These are phyloP conservation scores for Euphorbia tirucalli DNA, from an alignment of 345 rosid genomes.

Conservation along the genomic window DNA sequence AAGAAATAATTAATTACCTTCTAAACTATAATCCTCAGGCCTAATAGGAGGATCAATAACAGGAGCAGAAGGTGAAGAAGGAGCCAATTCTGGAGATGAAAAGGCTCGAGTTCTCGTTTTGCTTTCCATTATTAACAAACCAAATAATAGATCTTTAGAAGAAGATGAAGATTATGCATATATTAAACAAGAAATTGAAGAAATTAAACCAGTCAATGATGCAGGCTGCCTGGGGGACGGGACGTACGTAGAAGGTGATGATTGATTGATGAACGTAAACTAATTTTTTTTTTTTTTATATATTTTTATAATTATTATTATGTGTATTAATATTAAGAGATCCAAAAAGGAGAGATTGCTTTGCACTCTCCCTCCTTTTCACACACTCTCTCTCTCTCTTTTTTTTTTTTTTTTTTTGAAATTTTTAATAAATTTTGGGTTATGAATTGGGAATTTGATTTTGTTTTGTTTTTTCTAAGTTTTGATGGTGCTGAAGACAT, in stretches of 20 bases:
- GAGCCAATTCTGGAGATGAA: slow-evolving; percentile 51
- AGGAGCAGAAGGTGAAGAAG: slow-evolving; percentile 15
- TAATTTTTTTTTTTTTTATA: background rate
- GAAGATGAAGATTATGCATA: background rate
- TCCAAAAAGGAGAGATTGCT: slow-evolving; percentile 12
- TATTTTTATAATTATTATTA: too few relatives aligned
- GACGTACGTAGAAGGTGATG: too few relatives aligned
- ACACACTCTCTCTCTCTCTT: background rate
- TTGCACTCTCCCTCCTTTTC: background rate
- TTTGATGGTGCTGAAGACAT: background rate
- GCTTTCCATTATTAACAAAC: slow-evolving; percentile 18
- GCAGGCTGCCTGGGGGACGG: too few relatives aligned
- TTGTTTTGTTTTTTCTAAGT: background rate
- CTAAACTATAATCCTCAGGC: slow-evolving; percentile 41
- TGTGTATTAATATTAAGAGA: too few relatives aligned
- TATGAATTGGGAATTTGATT: too few relatives aligned
- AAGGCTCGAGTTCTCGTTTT: slow-evolving; percentile 35
- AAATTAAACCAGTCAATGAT: too few relatives aligned
- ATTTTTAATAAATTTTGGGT: too few relatives aligned
- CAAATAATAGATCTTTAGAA: too few relatives aligned
- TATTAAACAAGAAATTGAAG: background rate
- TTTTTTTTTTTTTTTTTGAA: background rate
- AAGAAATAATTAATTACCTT: slow-evolving; percentile 31
- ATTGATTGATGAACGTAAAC: too few relatives aligned
- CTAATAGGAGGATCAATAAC: slow-evolving; percentile 12